Evolutionary conservation across 1,284 basidiomycete genomes (phyloP), one percentile per base, ranked within the genome.

Genomic region (Leccinum subrobustum): DNA sequence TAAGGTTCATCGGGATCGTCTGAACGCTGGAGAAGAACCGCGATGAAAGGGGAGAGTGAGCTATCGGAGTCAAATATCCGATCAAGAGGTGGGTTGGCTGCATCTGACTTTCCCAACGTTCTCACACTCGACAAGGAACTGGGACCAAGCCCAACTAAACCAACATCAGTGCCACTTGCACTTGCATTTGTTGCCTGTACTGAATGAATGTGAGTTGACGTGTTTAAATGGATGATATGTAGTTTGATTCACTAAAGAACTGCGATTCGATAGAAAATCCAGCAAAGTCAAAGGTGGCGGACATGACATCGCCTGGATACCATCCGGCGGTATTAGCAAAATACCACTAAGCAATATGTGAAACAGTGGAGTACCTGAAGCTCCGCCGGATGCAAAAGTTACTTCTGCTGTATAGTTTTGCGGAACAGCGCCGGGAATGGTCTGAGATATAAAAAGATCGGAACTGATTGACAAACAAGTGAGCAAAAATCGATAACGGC

Each of bases 31-130:
- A 86, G 74, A 50, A 81, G 76, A 63, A 89, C 74, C 0, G 85
- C 81, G 53, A 91, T 73, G 65, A 72, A 81, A 68, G 88, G 86
- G 0, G 85, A 80, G 5, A 83, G 78, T 20, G 81, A 77, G 6
- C 73, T 74, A 67, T 89, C 80, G 62, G 84, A 81, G 16, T 76
- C 71, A 70, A 90, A 90, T 62, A 90, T 86, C 18, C 81, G 80
- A 73, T 89, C 84, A 20, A 88, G 75, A 12, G 84, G 78, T 2
- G 86, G 77, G 63, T 83, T 80, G 12, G 79, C 78, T 3, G 76
- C 79, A 51, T 68, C 18, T 3, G 65, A 61, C 35, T 52, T 55
- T 52, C 50, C 63, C n/a, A 7, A 2, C 1, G 0, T 1, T 51
- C 68, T 60, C 14, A 72, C 25, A 5, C 0, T 56, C 4, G 82